phyloP scores from a whole-genome alignment of 2,329 filamentous ascomycete species.

The Arthrobotrys pseudoclavata region DNA sequence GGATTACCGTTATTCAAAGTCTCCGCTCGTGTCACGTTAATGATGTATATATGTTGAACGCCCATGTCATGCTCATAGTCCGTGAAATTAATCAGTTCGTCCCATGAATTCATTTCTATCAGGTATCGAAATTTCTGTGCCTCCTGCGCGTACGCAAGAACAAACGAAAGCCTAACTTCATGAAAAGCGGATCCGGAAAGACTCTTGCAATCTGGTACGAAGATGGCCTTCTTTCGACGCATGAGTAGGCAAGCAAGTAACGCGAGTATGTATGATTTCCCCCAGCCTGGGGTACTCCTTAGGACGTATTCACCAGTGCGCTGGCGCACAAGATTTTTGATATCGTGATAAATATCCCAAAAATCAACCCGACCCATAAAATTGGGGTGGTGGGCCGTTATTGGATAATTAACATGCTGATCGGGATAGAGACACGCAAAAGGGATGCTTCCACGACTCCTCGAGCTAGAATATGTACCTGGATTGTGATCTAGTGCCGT shows the following conservation, averaged over 20 bases:
- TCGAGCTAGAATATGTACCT: neutral
- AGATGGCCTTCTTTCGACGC: neutral
- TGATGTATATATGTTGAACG: neutral
- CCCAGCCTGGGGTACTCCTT: neutral
- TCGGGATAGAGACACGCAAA: neutral
- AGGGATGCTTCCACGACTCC: neutral
- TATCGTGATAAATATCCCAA: neutral
- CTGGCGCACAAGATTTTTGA: neutral
- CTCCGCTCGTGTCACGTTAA: neutral
- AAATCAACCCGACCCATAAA: neutral
- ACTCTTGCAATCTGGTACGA: neutral
- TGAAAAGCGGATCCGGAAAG: neutral
- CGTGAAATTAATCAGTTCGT: neutral
- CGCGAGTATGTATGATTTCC: neutral
- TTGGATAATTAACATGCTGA: neutral
- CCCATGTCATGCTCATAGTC: neutral
- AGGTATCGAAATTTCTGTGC: neutral
- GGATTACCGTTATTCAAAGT: no score
- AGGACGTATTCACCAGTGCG: neutral
- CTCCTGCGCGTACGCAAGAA: neutral
- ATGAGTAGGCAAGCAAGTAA: constrained; percentile 1
- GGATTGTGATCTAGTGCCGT: neutral
- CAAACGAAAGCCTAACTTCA: neutral
- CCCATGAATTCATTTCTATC: neutral
- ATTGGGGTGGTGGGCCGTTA: neutral